Evolutionary conservation across 2,329 filamentous ascomycete genomes (phyloP), one percentile per base, ranked within the genome.

Genomic region (Hypoxylon sp.): DNA sequence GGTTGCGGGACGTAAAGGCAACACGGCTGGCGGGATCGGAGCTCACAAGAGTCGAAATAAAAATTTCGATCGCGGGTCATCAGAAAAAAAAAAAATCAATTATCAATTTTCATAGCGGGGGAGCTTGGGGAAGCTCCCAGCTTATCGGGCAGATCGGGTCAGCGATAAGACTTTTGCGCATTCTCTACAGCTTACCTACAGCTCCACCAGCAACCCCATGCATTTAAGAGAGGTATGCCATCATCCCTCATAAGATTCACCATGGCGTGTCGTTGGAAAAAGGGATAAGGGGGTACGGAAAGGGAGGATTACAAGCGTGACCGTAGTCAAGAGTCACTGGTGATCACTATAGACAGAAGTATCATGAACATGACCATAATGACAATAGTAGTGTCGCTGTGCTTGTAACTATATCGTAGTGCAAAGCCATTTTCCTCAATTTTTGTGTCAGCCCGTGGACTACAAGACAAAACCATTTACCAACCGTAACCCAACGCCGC

Each of bases 401-500:
- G 26, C 26, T 6, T 29, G 11, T 29, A 55, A 60, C 53, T 49
- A 56, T 57, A 10, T 49, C 49, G 43, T 26, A 48, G 61, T 58
- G 52, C 55, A 57, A 58, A 48, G 46, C 13, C 40, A 55, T 35
- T 63, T 60, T 60, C 53, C 11, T 41, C 40, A 55, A 35, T 63
- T 60, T 60, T 56, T 10, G 35, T 42, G 15, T 9, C 3, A 41
- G 41, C 53, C 57, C 37, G 47, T 24, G 24, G 40, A 54, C 37
- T 46, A 43, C 5, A 23, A 37, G 45, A 50, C 5, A 23, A 37
- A 40, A 50, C 55, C 42, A 18, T 45, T 49, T n/a, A 35, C 55
- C 42, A 18, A 35, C 53, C 46, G 3, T 54, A 41, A 58, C 60
- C 55, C 42, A 70, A 70, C 68, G 68, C 68, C 69, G 60, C 67